Percentiles rank a stretch among this genome's conserved stretches.
These are phyloP conservation scores for Orbilia brochopaga DNA, from an alignment of 2,329 filamentous ascomycete species.

Conservation along the genomic window DNA sequence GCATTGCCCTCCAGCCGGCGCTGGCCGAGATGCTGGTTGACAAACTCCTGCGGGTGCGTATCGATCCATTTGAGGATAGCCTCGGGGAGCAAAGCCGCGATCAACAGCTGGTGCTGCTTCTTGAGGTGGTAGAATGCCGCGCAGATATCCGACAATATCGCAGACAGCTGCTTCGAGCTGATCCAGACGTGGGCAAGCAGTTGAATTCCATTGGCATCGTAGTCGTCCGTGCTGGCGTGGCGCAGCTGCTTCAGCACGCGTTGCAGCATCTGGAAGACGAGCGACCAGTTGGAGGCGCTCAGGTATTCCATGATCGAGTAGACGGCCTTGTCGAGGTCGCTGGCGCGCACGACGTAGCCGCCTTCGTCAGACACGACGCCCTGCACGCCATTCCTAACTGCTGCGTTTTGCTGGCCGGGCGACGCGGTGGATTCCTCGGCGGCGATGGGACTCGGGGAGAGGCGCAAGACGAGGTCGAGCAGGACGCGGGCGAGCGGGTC, in stretches of 20 bases:
- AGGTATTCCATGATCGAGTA: constrained; percentile 66
- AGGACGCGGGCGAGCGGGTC: constrained; percentile 54
- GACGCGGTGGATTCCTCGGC: constrained; percentile 39
- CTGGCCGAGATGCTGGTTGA: constrained; percentile 67
- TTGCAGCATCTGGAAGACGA: constrained; percentile 59
- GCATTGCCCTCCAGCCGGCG: constrained; percentile 69
- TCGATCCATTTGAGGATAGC: constrained; percentile 72
- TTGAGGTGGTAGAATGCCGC: constrained; percentile 71
- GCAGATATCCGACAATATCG: constrained; percentile 70
- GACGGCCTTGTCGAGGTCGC: constrained; percentile 53
- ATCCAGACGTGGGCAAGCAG: constrained; percentile 71
- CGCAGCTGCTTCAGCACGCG: constrained; percentile 53
- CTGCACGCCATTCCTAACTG: constrained; percentile 32
- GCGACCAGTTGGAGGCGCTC: constrained; percentile 69
- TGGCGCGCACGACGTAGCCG: constrained; percentile 51
- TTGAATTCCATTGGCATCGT: constrained; percentile 59
- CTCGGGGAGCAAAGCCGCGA: constrained; percentile 68
- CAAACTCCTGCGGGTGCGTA: constrained; percentile 69
- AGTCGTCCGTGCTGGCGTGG: constrained; percentile 52
- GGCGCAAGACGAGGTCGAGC: constrained; percentile 53
- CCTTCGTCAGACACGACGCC: constrained; percentile 34
- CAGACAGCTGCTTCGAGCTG: constrained; percentile 67
- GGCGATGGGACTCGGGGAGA: constrained; percentile 51
- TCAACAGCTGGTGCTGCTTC: constrained; percentile 68
- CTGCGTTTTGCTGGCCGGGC: constrained; percentile 20